Evolutionary conservation across 2,329 filamentous ascomycete species (phyloP), one percentile per base, ranked within the genome.

Genomic region (Penicillium sp.): DNA sequence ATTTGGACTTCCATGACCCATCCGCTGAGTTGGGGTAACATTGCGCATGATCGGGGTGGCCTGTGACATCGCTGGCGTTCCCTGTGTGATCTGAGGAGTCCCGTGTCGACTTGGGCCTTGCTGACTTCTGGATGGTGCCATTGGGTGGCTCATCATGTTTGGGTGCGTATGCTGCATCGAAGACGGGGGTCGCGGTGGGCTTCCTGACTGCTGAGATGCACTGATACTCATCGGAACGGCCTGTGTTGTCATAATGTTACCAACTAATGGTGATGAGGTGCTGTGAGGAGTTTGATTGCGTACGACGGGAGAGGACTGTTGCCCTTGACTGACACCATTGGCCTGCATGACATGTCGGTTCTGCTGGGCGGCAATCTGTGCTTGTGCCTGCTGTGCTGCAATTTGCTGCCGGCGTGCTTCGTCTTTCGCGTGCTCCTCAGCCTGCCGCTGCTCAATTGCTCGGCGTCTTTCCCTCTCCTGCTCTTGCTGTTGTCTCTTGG

Each of bases 281-380:
- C 67, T 72, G 58, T 77, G 77, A 25, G 79, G 78, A 21, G 79
- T 81, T 55, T 75, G 75, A 55, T 80, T 77, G 50, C 79, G 76
- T 58, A 80, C 72, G 50, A 81, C 68, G 1, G 79, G 79, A 21
- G 79, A 80, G 11, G 78, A 78, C 52, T 78, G 75, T 57, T 76
- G 77, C 14, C 70, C 74, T 65, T 79, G 78, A 13, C 71, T 68
- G 33, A 74, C 64, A 10, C 69, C 72, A 58, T 76, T 78, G 59
- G 77, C 61, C 67, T 80, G 74, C 71, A 83, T 77, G 46, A 76
- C 75, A 67, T 85, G 84, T 26, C 82, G 76, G 50, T 83, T 81
- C 61, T 82, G 81, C 61, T 82, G 81, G 33, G 73, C 73, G 35
- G 74, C 72, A 57, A 77, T 67, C 57, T 73, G 71, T 51, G 73